Evolutionary conservation across 2,329 filamentous ascomycete genomes (phyloP).

Genomic region (Emericellopsis atlantica): DNA sequence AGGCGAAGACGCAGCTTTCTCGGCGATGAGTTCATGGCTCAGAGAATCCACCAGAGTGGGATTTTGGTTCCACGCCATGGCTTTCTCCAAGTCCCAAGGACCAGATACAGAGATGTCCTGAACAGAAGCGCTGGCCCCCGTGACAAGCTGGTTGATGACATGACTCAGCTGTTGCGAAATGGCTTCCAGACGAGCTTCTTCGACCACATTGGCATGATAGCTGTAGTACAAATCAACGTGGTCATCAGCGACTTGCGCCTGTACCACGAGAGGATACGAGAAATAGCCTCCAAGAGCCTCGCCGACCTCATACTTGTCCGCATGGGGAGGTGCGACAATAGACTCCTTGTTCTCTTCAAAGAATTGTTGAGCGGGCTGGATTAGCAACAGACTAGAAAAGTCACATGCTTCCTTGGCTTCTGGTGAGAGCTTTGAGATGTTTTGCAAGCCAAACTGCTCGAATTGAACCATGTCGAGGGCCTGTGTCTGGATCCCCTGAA

Average conservation of each 20-base stretch:
- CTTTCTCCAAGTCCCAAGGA: slow-evolving; percentile 1
- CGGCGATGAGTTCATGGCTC: slow-evolving; percentile 28
- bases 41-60: not conserved
- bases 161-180: slow-evolving; percentile 6
- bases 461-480: not conserved
- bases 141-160: slow-evolving; percentile 6
- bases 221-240: slow-evolving; percentile 1
- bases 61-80: not conserved
- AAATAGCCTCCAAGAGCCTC: slow-evolving; percentile 15
- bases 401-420: slow-evolving; percentile 1
- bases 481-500: not conserved
- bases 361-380: slow-evolving; percentile 1
- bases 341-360: not conserved
- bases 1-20: slow-evolving; percentile 9
- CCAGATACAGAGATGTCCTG: not conserved
- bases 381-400: not conserved
- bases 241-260: slow-evolving; percentile 2
- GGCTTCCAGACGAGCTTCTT: slow-evolving; percentile 4
- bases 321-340: not conserved
- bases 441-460: slow-evolving; percentile 2
- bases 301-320: not conserved
- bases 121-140: not conserved
- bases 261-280: slow-evolving; percentile 5
- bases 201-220: slow-evolving; percentile 3
- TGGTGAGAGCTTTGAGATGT: slow-evolving; percentile 2